Evolutionary conservation across 495 filamentous ascomycete genomes (phyloP), one percentile per base, ranked within the genome.

Genomic region (Hypoxylon trugodes): DNA sequence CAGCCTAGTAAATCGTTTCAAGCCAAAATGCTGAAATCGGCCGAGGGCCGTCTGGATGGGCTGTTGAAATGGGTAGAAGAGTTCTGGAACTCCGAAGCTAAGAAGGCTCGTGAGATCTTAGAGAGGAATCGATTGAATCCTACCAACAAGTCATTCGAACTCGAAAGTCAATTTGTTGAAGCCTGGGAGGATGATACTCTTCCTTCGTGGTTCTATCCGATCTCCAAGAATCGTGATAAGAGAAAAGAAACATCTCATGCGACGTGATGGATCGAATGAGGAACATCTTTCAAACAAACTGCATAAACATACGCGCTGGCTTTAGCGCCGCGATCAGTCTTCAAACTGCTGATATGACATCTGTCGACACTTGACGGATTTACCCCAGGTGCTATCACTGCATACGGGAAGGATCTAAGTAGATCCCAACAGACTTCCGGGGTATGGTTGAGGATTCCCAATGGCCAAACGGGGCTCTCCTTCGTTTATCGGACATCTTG

Each of bases 101-200:
- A 52, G 24, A 69, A 66, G 35, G 61, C 42, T 12, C 60, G 22
- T 6, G 59, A 50, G 2, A 56, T 71, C 15, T 13, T 69, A 1
- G 26, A 56, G 15, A 63, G 61, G 37, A 71, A 71, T 25, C 63
- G 66, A 37, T 19, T 30, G 33, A 49, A 66, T 19, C 42, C 28
- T 22, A 10, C 18, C 8, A 59, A 52, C 32, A 49, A 66, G 6
- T 22, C 26, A 3, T 32, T 69, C 33, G 58, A 66, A 26, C 25
- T 69, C n/a, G 55, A 66, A 40, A 37, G 7, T 7, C 59, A 58
- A 26, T 66, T 64, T 10, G 38, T 71, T 9, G 69, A 71, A 13
- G 58, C 61, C 5, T 71, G 69, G 69, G 59, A 65, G 13, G 69
- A 71, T 15, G 40, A 59, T 8, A 53, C 41, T 36, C 45, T 71